Percentiles rank a stretch among this genome's conserved stretches.
Evolutionary conservation across 1,139 yeast species (phyloP).

Genomic region (Geotrichum citri-aurantii): DNA sequence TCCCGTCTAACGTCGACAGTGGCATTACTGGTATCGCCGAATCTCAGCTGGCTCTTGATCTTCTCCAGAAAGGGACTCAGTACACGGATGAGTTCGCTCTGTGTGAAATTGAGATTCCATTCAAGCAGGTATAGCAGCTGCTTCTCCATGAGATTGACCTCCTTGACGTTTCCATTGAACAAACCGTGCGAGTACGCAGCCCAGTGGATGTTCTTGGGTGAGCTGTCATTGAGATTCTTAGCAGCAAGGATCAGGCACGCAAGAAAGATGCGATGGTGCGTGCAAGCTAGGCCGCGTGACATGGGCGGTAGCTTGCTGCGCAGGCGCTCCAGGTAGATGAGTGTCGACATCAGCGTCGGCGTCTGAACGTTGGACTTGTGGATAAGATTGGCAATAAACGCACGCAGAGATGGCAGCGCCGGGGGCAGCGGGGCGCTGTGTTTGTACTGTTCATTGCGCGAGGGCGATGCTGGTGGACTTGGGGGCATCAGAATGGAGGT

Average conservation of each 20-base stretch:
- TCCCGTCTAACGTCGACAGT: neutral
- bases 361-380: constrained; percentile 86
- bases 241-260: constrained; percentile 87
- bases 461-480: constrained; percentile 10
- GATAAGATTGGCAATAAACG: constrained; percentile 67
- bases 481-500: constrained; percentile 15
- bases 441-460: neutral
- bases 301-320: constrained; percentile 75
- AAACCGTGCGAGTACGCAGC: constrained; percentile 83
- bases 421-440: neutral
- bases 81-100: constrained; percentile 60
- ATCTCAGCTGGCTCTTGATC: constrained; percentile 44
- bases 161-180: constrained; percentile 50
- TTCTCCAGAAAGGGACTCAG: constrained; percentile 72
- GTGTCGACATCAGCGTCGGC: constrained; percentile 87
- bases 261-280: constrained; percentile 85
- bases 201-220: constrained; percentile 96
- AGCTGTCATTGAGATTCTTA: constrained; percentile 83
- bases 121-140: constrained; percentile 75
- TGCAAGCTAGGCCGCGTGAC: constrained; percentile 89
- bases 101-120: constrained; percentile 72
- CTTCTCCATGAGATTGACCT: constrained; percentile 86
- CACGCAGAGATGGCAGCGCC: constrained; percentile 43
- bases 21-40: neutral
- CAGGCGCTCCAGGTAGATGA: constrained; percentile 73